These are phyloP conservation scores for Podospora sp. DNA, from an alignment of 495 filamentous ascomycete species.

Conservation along the genomic window DNA sequence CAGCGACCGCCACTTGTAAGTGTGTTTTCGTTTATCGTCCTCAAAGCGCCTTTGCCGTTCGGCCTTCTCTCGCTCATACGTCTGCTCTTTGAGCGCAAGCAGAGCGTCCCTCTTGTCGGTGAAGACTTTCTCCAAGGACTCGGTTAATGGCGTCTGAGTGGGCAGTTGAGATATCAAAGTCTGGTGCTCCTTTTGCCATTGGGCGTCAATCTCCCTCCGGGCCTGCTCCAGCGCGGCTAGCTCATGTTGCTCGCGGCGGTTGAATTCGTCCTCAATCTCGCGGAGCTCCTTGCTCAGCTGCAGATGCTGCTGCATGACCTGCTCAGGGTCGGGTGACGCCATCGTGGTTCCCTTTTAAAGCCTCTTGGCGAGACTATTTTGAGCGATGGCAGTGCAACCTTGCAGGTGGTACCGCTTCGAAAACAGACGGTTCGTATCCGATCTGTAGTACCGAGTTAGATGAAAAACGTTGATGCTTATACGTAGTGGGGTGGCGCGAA, in stretches of 20 bases:
- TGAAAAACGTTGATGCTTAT: neutral
- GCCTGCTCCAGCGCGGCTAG: constrained; percentile 1
- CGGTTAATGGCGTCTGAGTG: neutral
- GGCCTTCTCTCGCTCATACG: neutral
- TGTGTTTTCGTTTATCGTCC: neutral
- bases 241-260: constrained; percentile 9
- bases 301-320: neutral
- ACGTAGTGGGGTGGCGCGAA: too few relatives aligned
- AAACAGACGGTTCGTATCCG: neutral
- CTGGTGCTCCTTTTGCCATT: neutral
- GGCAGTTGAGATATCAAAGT: neutral
- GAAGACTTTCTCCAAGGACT: neutral
- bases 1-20: neutral
- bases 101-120: neutral
- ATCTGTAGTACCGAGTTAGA: constrained; percentile 8
- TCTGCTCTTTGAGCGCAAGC: neutral
- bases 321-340: neutral
- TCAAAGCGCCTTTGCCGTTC: constrained; percentile 2
- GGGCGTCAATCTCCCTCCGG: constrained; percentile 1
- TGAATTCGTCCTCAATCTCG: constrained; percentile 10
- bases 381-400: neutral
- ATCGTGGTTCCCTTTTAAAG: neutral
- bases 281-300: constrained; percentile 8
- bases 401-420: neutral
- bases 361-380: neutral